Evolutionary conservation across 2,329 filamentous ascomycete genomes (phyloP), one percentile per base, ranked within the genome.

Genomic region (Arthrobotrys sinensis): DNA sequence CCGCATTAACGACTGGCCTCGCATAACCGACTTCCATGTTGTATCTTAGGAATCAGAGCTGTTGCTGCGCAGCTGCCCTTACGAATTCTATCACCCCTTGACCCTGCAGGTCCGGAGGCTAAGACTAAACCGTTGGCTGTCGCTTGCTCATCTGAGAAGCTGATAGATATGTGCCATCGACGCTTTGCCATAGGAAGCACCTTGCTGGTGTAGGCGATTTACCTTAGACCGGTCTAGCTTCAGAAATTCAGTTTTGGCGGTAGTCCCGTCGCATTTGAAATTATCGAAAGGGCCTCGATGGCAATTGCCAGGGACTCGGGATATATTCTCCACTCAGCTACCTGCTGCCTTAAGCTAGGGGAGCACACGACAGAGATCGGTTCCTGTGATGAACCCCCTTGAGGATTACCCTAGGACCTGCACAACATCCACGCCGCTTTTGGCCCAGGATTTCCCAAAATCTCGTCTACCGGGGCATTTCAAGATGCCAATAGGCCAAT

Each of bases 141-240:
- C 65, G 65, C 65, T 76, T 76, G 68, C 72, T 62, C 55, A 60
- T 70, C 52, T 76, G 72, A 76, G 72, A 76, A 76, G 72, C 57
- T 76, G 72, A 69, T 70, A 63, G 62, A 57, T 68, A 63, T 50
- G 32, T 21, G 19, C 19, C 53, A 64, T 76, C 57, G 64, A 70
- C 65, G 48, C 72, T 55, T 69, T 76, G 38, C 72, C 72, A 36
- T 63, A 65, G 32, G 36, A 21, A 76, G 72, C 16, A 76, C 36
- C 24, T 75, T 28, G 52, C 53, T 28, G 12, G 24, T 69, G 28
- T 50, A 69, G 28, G 63, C 46, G 48, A 65, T 69, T 66, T 67
- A 57, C 69, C 55, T 65, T 45, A 19, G 65, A 70, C 32, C 11
- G 43, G 65, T 64, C 65, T 69, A 70, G 72, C 65, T 32, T 69